Evolutionary conservation across 192 early-diverging fungal genomes (phyloP).

Genomic region (Podila verticillata): DNA sequence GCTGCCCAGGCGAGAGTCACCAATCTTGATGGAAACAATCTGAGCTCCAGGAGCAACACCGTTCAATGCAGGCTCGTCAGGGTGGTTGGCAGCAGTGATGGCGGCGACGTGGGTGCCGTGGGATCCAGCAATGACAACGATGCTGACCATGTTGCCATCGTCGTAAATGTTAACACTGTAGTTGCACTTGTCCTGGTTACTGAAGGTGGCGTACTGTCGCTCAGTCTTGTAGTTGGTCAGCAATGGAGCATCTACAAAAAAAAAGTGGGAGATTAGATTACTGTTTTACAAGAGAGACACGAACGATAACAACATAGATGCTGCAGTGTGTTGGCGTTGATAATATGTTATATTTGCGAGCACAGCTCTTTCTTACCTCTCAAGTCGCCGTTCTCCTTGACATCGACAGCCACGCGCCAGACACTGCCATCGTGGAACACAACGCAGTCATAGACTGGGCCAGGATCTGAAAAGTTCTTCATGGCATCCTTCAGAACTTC

Average conservation of each 20-base stretch:
- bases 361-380: conserved; percentile 25
- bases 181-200: conserved; percentile 81
- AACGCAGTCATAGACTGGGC: conserved; percentile 81
- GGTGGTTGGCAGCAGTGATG: conserved; percentile 90
- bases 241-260: conserved; percentile 52
- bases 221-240: conserved; percentile 83
- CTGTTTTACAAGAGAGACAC: not conserved
- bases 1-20: conserved; percentile 76
- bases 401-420: conserved; percentile 89
- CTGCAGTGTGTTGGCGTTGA: too few species aligned
- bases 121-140: conserved; percentile 83
- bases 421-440: conserved; percentile 89
- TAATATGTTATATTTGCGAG: too few species aligned
- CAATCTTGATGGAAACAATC: conserved; percentile 93
- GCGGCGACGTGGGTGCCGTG: conserved; percentile 97
- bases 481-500: conserved; percentile 69
- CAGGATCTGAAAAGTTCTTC: conserved; percentile 79
- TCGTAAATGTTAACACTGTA: conserved; percentile 96
- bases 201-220: conserved; percentile 76
- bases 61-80: conserved; percentile 83
- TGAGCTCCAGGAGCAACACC: conserved; percentile 97
- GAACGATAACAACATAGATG: not conserved
- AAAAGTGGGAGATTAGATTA: conserved; percentile 8
- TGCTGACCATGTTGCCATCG: conserved; percentile 75
- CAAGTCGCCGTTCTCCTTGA: conserved; percentile 82